Evolutionary conservation across 2,329 filamentous ascomycete species (phyloP).

Genomic region (Tolypocladium paradoxum): DNA sequence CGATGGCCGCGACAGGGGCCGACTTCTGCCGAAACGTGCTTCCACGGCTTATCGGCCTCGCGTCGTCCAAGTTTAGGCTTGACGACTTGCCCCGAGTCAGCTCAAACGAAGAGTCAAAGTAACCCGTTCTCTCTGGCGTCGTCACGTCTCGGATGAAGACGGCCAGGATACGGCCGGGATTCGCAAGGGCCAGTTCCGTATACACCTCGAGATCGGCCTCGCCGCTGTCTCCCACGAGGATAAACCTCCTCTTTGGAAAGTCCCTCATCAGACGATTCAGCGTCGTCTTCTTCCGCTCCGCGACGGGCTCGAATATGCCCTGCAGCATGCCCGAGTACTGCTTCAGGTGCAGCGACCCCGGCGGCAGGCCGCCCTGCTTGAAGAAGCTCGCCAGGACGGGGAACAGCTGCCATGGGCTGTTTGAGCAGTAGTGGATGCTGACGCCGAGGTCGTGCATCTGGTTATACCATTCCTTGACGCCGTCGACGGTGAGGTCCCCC

Average conservation of each 20-base stretch:
- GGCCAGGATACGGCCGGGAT: slow-evolving; percentile 72
- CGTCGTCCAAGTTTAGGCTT: slow-evolving; percentile 15
- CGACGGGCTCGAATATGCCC: slow-evolving; percentile 94
- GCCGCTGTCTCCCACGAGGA: slow-evolving; percentile 89
- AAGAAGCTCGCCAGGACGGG: slow-evolving; percentile 84
- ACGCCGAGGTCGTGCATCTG: slow-evolving; percentile 70
- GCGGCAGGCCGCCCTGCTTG: slow-evolving; percentile 65
- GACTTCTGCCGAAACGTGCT: slow-evolving; percentile 16
- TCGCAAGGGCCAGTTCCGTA: slow-evolving; percentile 76
- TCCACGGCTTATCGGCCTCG: slow-evolving; percentile 2
- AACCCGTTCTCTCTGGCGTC: slow-evolving; percentile 57
- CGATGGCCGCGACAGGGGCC: slow-evolving; percentile 6
- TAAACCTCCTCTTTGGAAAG: slow-evolving; percentile 80
- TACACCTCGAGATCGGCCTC: slow-evolving; percentile 97
- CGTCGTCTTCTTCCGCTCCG: slow-evolving; percentile 84
- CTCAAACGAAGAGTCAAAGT: slow-evolving; percentile 58
- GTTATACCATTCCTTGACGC: slow-evolving; percentile 84
- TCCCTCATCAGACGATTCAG: slow-evolving; percentile 78
- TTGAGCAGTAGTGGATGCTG: slow-evolving; percentile 94
- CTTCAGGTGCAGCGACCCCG: slow-evolving; percentile 88
- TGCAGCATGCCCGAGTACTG: slow-evolving; percentile 96
- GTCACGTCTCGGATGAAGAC: slow-evolving; percentile 96
- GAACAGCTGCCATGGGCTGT: slow-evolving; percentile 96
- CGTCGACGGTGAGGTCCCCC: slow-evolving; percentile 68
- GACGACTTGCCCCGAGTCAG: slow-evolving; percentile 14